These are phyloP conservation scores for Rhodosporidiobolus odoratus DNA, from an alignment of 768 basidiomycete species.

Conservation along the genomic window DNA sequence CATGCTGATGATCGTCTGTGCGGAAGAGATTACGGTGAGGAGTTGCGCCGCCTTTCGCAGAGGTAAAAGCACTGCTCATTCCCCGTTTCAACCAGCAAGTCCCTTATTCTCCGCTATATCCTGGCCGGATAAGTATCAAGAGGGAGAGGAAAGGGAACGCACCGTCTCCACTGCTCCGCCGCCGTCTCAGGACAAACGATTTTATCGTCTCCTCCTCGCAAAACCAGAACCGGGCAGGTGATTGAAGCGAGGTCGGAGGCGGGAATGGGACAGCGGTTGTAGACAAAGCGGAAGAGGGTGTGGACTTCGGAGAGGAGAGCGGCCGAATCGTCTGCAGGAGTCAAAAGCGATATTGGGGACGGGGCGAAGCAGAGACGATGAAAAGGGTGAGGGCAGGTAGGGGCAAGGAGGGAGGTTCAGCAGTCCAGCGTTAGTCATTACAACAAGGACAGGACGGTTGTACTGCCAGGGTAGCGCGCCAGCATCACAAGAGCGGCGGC, in stretches of 20 bases:
- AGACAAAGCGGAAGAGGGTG: background rate
- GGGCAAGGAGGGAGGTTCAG: too few relatives aligned
- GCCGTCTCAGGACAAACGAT: constrained; percentile 3
- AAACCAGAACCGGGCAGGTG: background rate
- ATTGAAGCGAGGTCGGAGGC: background rate
- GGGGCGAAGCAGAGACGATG: too few relatives aligned
- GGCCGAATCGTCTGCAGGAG: background rate
- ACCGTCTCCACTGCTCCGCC: constrained; percentile 15
- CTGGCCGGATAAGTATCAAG: too few relatives aligned
- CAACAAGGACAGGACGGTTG: too few relatives aligned
- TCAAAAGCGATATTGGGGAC: too few relatives aligned
- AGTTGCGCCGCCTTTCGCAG: background rate
- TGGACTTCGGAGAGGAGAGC: background rate
- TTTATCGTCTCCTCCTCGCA: constrained; percentile 1
- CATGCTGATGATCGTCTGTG: background rate
- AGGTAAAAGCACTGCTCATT: background rate
- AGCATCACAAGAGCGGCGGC: too few relatives aligned
- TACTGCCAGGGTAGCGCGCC: too few relatives aligned
- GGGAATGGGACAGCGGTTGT: constrained; percentile 1
- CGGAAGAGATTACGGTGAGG: background rate
- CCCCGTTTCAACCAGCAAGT: background rate
- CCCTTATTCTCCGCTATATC: too few relatives aligned
- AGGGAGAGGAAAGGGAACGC: background rate
- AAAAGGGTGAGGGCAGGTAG: too few relatives aligned
- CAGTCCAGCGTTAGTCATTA: too few relatives aligned